These are phyloP conservation scores for Solanum pinnatisectum DNA, from an alignment of 257 asterid genomes.

Conservation along the genomic window DNA sequence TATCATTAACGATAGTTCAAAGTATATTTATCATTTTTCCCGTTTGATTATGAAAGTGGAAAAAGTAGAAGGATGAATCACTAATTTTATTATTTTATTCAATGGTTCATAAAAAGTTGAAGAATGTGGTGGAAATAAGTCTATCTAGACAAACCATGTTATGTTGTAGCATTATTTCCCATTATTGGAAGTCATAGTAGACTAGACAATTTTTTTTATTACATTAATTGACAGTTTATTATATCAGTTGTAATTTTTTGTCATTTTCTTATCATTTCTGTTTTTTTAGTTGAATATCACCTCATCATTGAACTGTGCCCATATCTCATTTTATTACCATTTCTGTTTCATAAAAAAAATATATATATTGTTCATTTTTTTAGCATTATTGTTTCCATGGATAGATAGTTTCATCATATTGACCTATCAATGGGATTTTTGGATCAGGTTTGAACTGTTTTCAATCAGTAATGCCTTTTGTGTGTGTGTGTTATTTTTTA, in stretches of 20 bases:
- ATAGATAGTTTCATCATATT: not conserved
- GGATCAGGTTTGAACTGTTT: not conserved
- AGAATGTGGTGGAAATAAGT: not conserved
- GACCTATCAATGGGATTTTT: not conserved
- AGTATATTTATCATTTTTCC: too few species aligned
- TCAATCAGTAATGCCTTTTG: not conserved
- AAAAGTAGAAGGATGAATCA: not conserved
- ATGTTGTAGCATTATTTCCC: not conserved
- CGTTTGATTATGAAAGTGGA: not conserved
- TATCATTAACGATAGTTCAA: too few species aligned
- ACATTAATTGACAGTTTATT: not conserved
- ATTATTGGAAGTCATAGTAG: not conserved
- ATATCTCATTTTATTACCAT: not conserved
- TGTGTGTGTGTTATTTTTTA: not conserved
- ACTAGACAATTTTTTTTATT: not conserved
- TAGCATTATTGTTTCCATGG: not conserved
- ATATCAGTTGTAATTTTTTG: not conserved
- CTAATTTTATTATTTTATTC: not conserved
- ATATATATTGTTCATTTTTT: not conserved
- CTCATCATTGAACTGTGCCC: not conserved
- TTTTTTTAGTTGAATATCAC: not conserved
- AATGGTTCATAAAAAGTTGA: not conserved
- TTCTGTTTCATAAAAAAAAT: not conserved
- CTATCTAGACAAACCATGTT: not conserved
- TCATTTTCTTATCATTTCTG: not conserved